Conservation (phyloP, 208 protist genomes). For the Endotrypanum monterogeii region DNA sequence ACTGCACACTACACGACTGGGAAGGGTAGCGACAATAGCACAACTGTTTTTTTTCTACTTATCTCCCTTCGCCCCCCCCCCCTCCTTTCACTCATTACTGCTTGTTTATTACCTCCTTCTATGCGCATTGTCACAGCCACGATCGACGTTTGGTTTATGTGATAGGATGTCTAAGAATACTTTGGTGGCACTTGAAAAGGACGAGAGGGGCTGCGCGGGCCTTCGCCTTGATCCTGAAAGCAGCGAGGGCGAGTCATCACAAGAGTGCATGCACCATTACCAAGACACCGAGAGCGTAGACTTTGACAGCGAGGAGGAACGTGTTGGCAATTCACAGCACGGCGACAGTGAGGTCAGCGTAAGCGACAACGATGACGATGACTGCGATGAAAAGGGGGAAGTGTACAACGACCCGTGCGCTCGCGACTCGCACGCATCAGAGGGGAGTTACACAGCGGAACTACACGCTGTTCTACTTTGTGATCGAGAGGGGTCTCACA, state of each 20-base stretch:
- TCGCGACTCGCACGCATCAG: not conserved
- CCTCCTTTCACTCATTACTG: too few species aligned
- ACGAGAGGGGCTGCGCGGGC: not conserved
- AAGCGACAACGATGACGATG: not conserved
- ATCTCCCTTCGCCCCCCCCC: too few species aligned
- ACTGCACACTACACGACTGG: not conserved
- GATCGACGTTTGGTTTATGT: not conserved
- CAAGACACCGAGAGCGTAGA: not conserved
- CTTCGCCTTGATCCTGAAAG: not conserved
- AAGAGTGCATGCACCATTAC: not conserved
- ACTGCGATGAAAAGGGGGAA: not conserved
- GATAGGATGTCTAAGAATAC: not conserved
- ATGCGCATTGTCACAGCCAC: not conserved
- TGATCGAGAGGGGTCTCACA: conserved; percentile 25
- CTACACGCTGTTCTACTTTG: conserved; percentile 39
- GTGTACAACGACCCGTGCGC: not conserved
- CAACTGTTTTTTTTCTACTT: not conserved
- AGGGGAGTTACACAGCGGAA: not conserved
- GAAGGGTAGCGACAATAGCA: not conserved
- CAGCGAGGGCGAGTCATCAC: not conserved
- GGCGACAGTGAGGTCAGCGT: not conserved
- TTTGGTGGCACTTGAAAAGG: not conserved
- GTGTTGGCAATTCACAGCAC: not conserved
- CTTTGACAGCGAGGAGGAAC: not conserved
- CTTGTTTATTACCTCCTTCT: not conserved